These are phyloP conservation scores for Monosporascus sp. DNA, from an alignment of 2,329 filamentous ascomycete species.

Conservation along the genomic window DNA sequence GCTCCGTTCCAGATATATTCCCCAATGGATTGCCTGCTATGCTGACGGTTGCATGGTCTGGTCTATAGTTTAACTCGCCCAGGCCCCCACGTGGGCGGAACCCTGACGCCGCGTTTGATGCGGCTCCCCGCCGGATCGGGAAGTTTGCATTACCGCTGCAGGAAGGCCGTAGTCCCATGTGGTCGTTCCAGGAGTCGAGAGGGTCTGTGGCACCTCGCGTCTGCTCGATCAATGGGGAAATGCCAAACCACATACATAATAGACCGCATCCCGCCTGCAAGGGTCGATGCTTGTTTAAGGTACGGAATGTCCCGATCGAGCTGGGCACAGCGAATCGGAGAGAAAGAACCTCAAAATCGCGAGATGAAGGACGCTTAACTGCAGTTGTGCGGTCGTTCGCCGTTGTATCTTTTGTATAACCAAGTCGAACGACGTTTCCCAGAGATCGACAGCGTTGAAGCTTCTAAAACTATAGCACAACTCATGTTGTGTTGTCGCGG, in stretches of 20 bases:
- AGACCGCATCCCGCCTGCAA: not conserved
- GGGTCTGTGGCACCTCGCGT: too few species aligned
- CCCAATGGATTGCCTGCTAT: not conserved
- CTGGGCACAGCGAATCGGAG: not conserved
- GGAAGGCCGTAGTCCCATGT: not conserved
- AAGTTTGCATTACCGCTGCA: not conserved
- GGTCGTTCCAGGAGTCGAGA: too few species aligned
- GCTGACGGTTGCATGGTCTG: not conserved
- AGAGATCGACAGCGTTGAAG: too few species aligned
- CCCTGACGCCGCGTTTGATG: not conserved
- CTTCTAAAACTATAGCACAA: too few species aligned
- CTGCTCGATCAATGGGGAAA: not conserved
- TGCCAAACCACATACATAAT: not conserved
- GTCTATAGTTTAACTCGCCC: not conserved
- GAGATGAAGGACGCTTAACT: not conserved
- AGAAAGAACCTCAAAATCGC: not conserved
- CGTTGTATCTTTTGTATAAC: not conserved
- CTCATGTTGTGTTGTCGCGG: too few species aligned
- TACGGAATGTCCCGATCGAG: not conserved
- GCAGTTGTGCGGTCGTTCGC: not conserved
- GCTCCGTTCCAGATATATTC: not conserved
- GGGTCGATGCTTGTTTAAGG: not conserved
- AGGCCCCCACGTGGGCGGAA: not conserved
- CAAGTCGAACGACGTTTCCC: not conserved
- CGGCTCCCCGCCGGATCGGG: not conserved